Conservation (phyloP, 2,329 filamentous ascomycete species). For the Stylonectria norvegica region DNA sequence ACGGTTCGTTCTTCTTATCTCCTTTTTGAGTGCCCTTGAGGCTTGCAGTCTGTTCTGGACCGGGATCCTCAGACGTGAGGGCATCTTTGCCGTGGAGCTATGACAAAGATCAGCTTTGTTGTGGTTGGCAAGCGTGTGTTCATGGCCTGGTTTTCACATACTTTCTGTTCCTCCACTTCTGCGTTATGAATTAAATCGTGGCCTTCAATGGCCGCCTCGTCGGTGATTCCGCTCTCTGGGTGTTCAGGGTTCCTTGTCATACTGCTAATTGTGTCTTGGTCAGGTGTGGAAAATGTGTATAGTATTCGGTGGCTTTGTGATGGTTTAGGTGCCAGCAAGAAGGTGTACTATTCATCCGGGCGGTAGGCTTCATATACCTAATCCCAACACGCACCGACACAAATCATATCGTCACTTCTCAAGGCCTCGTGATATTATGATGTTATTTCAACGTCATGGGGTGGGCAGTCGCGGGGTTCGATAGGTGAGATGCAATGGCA, state of each 20-base stretch:
- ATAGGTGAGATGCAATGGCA: conserved; percentile 16
- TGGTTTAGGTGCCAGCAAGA: no score
- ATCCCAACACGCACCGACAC: not conserved
- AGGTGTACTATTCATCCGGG: no score
- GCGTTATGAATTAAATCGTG: conserved; percentile 36
- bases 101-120: no score
- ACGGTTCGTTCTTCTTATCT: no score
- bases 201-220: conserved; percentile 30
- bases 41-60: conserved; percentile 9
- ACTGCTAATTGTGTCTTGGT: no score
- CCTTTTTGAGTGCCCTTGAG: conserved; percentile 1
- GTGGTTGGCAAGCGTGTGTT: not conserved
- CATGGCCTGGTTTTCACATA: conserved; percentile 2
- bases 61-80: conserved; percentile 8
- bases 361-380: conserved; percentile 23
- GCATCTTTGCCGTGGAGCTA: conserved; percentile 26
- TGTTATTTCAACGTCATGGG: conserved; percentile 26
- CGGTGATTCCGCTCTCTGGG: conserved; percentile 23
- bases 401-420: conserved; percentile 18
- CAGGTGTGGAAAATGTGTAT: no score
- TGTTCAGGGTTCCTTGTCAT: no score
- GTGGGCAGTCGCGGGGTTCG: conserved; percentile 11
- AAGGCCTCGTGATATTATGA: conserved; percentile 15
- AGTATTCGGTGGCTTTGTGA: no score
- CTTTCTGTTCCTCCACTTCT: conserved; percentile 33